These are phyloP conservation scores for Hypomyces perniciosus DNA, from an alignment of 2,329 filamentous ascomycete genomes.

Conservation along the genomic window DNA sequence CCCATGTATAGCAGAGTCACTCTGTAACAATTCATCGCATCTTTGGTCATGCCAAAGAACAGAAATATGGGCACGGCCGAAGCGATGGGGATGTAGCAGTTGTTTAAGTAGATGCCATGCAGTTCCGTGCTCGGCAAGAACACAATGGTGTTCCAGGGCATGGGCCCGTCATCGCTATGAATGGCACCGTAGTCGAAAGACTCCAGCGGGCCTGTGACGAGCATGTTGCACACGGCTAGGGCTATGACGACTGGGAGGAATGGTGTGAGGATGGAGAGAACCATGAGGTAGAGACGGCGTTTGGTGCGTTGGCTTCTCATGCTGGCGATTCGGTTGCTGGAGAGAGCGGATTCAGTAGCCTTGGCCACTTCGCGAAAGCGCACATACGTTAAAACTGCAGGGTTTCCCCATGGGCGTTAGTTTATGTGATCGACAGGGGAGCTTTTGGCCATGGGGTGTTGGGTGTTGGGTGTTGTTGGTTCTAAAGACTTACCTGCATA, in stretches of 20 bases:
- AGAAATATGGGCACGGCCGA: slow-evolving; percentile 43
- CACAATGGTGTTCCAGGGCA: slow-evolving; percentile 43
- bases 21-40: slow-evolving; percentile 47
- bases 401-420: too few relatives aligned
- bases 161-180: slow-evolving; percentile 28
- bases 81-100: slow-evolving; percentile 43
- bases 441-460: not conserved
- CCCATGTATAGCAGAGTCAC: slow-evolving; percentile 33
- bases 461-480: not conserved
- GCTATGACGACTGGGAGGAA: slow-evolving; percentile 44
- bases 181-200: slow-evolving; percentile 39
- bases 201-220: slow-evolving; percentile 19
- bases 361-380: slow-evolving; percentile 43
- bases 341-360: slow-evolving; percentile 34
- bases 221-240: slow-evolving; percentile 37
- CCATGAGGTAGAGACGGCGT: slow-evolving; percentile 51
- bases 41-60: slow-evolving; percentile 52
- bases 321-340: slow-evolving; percentile 34
- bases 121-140: slow-evolving; percentile 37
- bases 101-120: slow-evolving; percentile 36
- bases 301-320: slow-evolving; percentile 42
- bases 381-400: slow-evolving; percentile 40
- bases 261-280: slow-evolving; percentile 43
- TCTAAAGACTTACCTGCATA: slow-evolving; percentile 40
- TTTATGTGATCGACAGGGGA: not conserved